phyloP scores from a whole-genome alignment of 2,329 filamentous ascomycete genomes.

The Daldinia eschscholtzii region DNA sequence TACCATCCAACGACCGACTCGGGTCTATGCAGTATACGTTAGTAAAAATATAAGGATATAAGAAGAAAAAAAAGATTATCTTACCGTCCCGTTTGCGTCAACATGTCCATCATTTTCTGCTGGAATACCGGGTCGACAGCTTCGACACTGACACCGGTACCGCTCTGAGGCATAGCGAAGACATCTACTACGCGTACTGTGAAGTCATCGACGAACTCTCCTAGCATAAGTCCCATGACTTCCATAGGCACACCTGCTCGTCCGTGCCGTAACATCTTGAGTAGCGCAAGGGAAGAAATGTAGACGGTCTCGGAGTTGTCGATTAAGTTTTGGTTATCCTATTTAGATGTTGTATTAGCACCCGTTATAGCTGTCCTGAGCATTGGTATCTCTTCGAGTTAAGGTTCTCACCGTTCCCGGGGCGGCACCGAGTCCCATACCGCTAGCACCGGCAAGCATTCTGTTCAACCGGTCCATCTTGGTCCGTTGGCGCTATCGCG shows the following conservation, averaged over 20 bases:
- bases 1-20: conserved; percentile 99
- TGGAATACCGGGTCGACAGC: conserved; percentile 99
- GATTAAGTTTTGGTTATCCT: conserved; percentile 93
- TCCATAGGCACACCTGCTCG: conserved; percentile 99
- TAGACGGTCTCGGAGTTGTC: conserved; percentile 99
- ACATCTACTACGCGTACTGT: conserved; percentile 98
- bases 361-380: background rate
- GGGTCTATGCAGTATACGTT: conserved; percentile 68
- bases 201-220: conserved; percentile 99
- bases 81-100: conserved; percentile 94
- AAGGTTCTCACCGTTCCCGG: conserved; percentile 69
- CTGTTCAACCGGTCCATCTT: conserved; percentile 92
- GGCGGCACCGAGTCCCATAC: conserved; percentile 73
- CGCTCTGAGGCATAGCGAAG: conserved; percentile 99
- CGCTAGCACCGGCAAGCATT: conserved; percentile 80
- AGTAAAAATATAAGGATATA: background rate
- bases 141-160: conserved; percentile 97
- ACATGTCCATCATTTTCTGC: conserved; percentile 99
- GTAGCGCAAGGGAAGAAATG: conserved; percentile 94
- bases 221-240: conserved; percentile 99
- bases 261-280: conserved; percentile 99
- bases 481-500: conserved; percentile 34
- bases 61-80: conserved; percentile 44
- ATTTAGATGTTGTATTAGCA: conserved; percentile 36
- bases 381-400: background rate